A percentile compares a stretch with the other conserved stretches of the same genome.
Evolutionary conservation across 2,329 filamentous ascomycete genomes (phyloP).

Genomic region (Monilinia vaccinii-corymbosi): DNA sequence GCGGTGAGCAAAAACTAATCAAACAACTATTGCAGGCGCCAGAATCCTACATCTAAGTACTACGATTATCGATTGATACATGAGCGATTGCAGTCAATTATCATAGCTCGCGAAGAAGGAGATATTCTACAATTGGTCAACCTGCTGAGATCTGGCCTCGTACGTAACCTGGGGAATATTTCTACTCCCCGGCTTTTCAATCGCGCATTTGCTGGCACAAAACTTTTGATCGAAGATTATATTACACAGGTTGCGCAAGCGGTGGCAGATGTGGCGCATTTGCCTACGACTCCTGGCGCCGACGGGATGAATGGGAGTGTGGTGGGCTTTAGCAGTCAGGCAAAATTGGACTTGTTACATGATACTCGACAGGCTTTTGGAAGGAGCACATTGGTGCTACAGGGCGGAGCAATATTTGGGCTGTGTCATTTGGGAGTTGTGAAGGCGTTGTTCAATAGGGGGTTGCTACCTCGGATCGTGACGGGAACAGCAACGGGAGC

Average conservation of each 20-base stretch:
- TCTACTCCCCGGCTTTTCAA: slow-evolving; percentile 75
- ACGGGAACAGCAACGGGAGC: slow-evolving; percentile 87
- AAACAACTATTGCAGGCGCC: slow-evolving; percentile 48
- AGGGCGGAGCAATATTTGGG: slow-evolving; percentile 87
- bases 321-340: slow-evolving; percentile 33
- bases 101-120: slow-evolving; percentile 57
- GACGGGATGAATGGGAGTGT: slow-evolving; percentile 32
- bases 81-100: slow-evolving; percentile 62
- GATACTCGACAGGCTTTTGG: slow-evolving; percentile 85
- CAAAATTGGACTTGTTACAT: slow-evolving; percentile 77
- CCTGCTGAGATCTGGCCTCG: slow-evolving; percentile 66
- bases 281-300: slow-evolving; percentile 46
- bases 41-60: slow-evolving; percentile 68
- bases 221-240: slow-evolving; percentile 85
- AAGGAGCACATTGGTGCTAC: slow-evolving; percentile 73
- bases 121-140: slow-evolving; percentile 70
- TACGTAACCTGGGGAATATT: slow-evolving; percentile 88
- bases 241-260: slow-evolving; percentile 75
- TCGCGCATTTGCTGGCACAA: slow-evolving; percentile 78
- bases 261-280: slow-evolving; percentile 62
- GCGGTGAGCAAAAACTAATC: background rate
- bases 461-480: slow-evolving; percentile 79
- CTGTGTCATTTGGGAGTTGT: slow-evolving; percentile 85
- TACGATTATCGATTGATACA: slow-evolving; percentile 84
- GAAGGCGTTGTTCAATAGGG: slow-evolving; percentile 73